These are phyloP conservation scores for Pyrrhoderma lamaoense DNA, from an alignment of 1,284 basidiomycete species.

Conservation along the genomic window DNA sequence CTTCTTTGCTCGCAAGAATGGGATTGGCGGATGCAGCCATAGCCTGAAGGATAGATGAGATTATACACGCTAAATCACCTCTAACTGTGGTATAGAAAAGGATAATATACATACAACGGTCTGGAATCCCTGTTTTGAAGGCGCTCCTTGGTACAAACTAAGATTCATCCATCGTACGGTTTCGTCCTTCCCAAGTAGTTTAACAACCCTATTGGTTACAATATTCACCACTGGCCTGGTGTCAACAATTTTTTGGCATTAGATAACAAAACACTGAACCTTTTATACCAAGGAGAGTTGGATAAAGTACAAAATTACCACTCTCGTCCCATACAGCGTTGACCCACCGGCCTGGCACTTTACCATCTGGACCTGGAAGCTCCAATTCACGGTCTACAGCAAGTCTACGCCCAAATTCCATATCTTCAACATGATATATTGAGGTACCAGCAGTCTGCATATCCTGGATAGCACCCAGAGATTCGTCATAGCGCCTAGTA, in stretches of 20 bases:
- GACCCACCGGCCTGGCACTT: slow-evolving; percentile 63
- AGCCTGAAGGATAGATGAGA: slow-evolving; percentile 41
- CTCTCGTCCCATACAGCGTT: slow-evolving; percentile 97
- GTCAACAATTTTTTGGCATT: not conserved
- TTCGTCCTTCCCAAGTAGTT: slow-evolving; percentile 92
- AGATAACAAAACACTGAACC: slow-evolving; percentile 39
- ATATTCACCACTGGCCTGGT: slow-evolving; percentile 92
- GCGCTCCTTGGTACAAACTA: slow-evolving; percentile 88
- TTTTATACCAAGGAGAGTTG: slow-evolving; percentile 92
- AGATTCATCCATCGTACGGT: slow-evolving; percentile 87
- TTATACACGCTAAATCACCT: not conserved
- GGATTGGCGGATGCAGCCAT: slow-evolving; percentile 97
- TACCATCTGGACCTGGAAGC: slow-evolving; percentile 63
- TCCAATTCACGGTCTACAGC: slow-evolving; percentile 92
- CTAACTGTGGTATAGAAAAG: not conserved
- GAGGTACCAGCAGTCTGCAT: slow-evolving; percentile 96
- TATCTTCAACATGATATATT: slow-evolving; percentile 90
- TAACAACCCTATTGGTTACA: slow-evolving; percentile 87
- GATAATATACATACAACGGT: slow-evolving; percentile 55
- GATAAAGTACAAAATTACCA: slow-evolving; percentile 89
- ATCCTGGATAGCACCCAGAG: slow-evolving; percentile 84
- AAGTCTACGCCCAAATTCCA: slow-evolving; percentile 97
- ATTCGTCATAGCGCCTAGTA: slow-evolving; percentile 92
- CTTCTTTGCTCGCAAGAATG: slow-evolving; percentile 75
- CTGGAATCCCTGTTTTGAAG: slow-evolving; percentile 77